Base-by-base conservation (phyloP, 768 basidiomycete genomes). In the Termitomyces sp. region DNA sequence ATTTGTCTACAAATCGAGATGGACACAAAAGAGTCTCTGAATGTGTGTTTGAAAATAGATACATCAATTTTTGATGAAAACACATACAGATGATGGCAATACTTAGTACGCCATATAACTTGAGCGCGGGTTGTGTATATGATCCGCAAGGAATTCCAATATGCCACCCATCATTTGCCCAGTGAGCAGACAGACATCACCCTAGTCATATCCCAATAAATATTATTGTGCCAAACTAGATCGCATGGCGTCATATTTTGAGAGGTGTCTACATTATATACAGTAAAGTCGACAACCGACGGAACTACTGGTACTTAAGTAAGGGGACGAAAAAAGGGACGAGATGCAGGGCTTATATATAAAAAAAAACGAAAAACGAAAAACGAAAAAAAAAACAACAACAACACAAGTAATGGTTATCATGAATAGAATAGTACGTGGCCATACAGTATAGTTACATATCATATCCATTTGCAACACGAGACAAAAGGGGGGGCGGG, bases 401-500 rank as follows among this genome's bases (percentile, higher is more conserved):
- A 25, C 25, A 25, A 55, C 36, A 51, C 29, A 37, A 40, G 31
- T 59, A 62, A 53, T 59, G 56, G 62, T 65, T 57, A 65, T 68
- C 62, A 67, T 58, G 47, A 67, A 56, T 66, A 65, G 58, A 67
- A 56, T 60, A 63, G 55, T 57, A 59, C 59, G 53, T 61, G 53
- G 66, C 64, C 68, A 66, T 70, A 70, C 68, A 70, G 57, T 70
- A 70, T 57, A 69, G 64, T 65, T 70, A 69, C 66, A 70, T 60
- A 70, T 67, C 66, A 70, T 60, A 68, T 68, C 67, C 67, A 56
- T 59, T 63, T 60, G 40, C 46, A 42, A 65, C 63, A 40, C 34
- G 25, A 60, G 38, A 46, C 36, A 34, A 51, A 60, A n/a, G 38
- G 45, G 51, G 40, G 47, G 25, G 25, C n/a, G 43, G 45, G 51